Conservation (phyloP, 345 rosid genomes). For the Tarenaya hassleriana region DNA sequence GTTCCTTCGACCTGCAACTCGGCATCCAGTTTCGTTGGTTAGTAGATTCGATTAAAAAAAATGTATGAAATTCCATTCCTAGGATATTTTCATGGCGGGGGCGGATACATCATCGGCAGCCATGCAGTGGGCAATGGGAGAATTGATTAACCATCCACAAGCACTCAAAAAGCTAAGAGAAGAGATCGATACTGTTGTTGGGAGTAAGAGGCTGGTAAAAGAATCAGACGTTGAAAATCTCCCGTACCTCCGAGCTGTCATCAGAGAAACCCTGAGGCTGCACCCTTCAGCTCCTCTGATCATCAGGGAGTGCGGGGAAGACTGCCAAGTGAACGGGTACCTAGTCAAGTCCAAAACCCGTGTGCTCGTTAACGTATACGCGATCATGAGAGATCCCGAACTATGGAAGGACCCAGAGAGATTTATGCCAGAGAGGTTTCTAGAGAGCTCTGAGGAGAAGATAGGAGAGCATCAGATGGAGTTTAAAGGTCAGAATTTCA, state of each 20-base stretch:
- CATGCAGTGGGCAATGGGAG: slow-evolving; percentile 57
- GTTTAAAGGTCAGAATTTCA: slow-evolving; percentile 42
- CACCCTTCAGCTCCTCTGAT: slow-evolving; percentile 30
- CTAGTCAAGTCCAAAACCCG: slow-evolving; percentile 39
- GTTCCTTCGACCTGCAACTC: slow-evolving; percentile 37
- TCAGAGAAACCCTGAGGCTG: slow-evolving; percentile 37
- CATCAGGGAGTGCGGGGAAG: slow-evolving; percentile 29
- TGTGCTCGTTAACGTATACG: slow-evolving; percentile 47
- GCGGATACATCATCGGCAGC: slow-evolving; percentile 49
- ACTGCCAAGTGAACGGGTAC: slow-evolving; percentile 36
- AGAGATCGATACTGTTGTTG: slow-evolving; percentile 35
- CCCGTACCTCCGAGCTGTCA: slow-evolving; percentile 37
- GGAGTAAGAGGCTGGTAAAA: slow-evolving; percentile 29
- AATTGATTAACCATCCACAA: slow-evolving; percentile 36
- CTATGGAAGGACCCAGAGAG: slow-evolving; percentile 39
- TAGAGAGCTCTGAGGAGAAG: slow-evolving; percentile 30
- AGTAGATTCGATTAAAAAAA: slow-evolving; percentile 3
- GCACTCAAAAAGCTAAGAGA: slow-evolving; percentile 31
- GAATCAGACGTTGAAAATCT: slow-evolving; percentile 36
- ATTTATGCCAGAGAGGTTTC: slow-evolving; percentile 54
- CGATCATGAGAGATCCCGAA: slow-evolving; percentile 48
- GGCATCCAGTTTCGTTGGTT: slow-evolving; percentile 25
- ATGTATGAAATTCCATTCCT: slow-evolving; percentile 5
- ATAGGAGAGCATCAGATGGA: slow-evolving; percentile 34
- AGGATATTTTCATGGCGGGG: slow-evolving; percentile 43